These are phyloP conservation scores for Omphalotus olearius DNA, from an alignment of 1,284 basidiomycete genomes.

Conservation along the genomic window DNA sequence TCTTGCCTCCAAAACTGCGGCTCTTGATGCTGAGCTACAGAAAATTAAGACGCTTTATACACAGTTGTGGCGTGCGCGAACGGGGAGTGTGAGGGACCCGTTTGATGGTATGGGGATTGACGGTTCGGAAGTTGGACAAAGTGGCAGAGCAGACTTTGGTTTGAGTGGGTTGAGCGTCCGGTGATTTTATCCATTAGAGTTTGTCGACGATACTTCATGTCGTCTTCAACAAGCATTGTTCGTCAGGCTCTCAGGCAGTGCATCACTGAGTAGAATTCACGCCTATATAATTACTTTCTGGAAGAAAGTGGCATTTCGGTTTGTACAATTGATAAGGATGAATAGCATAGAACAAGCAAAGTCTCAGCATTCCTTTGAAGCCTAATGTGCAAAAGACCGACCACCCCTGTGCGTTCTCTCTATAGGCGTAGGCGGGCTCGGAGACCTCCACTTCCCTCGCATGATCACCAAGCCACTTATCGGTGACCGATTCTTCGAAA, in stretches of 20 bases:
- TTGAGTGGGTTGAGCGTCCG: slow-evolving; percentile 12
- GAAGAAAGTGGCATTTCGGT: too few species aligned
- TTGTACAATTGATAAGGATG: too few species aligned
- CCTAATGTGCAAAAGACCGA: too few species aligned
- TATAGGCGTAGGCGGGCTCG: too few species aligned
- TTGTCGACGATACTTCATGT: too few species aligned
- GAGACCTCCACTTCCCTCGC: too few species aligned
- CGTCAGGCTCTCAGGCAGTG: too few species aligned
- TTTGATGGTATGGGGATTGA: slow-evolving; percentile 35
- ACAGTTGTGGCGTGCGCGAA: slow-evolving; percentile 52
- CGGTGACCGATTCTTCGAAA: slow-evolving; percentile 74
- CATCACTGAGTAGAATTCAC: too few species aligned
- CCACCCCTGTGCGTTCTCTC: too few species aligned
- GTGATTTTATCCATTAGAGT: background rate
- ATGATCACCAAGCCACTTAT: slow-evolving; percentile 29
- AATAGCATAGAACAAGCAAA: too few species aligned
- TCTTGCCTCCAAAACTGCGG: slow-evolving; percentile 67
- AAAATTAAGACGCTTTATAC: slow-evolving; percentile 65
- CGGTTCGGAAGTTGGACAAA: slow-evolving; percentile 1
- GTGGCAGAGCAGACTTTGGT: slow-evolving; percentile 3
- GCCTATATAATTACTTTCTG: too few species aligned
- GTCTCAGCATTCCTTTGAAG: too few species aligned
- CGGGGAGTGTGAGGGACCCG: slow-evolving; percentile 57
- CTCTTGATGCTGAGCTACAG: slow-evolving; percentile 64
- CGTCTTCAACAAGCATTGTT: background rate